These are phyloP conservation scores for Zasmidium angulare DNA, from an alignment of 2,329 filamentous ascomycete species.

Conservation along the genomic window DNA sequence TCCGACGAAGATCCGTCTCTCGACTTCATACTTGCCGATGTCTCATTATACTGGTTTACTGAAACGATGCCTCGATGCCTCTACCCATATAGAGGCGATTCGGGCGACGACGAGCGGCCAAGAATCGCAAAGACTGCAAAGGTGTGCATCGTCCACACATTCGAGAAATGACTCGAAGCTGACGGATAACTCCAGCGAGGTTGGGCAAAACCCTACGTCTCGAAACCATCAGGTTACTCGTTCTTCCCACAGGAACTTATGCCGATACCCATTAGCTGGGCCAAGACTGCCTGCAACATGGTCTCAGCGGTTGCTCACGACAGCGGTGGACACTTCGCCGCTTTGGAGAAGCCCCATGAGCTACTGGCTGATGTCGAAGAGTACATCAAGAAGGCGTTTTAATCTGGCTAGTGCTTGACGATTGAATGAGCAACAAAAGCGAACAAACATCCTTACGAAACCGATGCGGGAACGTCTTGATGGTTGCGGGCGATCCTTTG, in stretches of 20 bases:
- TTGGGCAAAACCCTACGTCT: slow-evolving; percentile 29
- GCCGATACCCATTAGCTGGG: slow-evolving; percentile 39
- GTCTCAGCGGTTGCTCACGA: slow-evolving; percentile 42
- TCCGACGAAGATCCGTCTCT: background rate
- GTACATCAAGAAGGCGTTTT: slow-evolving; percentile 13
- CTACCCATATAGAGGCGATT: background rate
- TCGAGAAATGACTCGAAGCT: background rate
- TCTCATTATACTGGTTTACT: slow-evolving; percentile 1
- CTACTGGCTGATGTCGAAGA: slow-evolving; percentile 35
- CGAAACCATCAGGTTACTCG: slow-evolving; percentile 48
- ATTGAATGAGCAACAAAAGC: too few relatives aligned
- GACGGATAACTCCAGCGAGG: slow-evolving; percentile 9
- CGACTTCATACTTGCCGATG: background rate
- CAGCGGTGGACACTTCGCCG: slow-evolving; percentile 41
- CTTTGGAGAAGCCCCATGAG: slow-evolving; percentile 33
- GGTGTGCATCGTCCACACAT: background rate
- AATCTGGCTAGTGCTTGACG: background rate
- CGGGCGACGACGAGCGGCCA: slow-evolving; percentile 6
- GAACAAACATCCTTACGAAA: too few relatives aligned
- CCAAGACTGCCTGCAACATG: slow-evolving; percentile 40
- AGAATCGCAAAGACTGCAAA: background rate
- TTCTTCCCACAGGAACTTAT: slow-evolving; percentile 45
- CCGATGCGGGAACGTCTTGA: too few relatives aligned
- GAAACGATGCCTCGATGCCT: background rate
- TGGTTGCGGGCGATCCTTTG: too few relatives aligned